Conservation (phyloP, 108 stramenopile species). For the Hondaea fermentalgiana region DNA sequence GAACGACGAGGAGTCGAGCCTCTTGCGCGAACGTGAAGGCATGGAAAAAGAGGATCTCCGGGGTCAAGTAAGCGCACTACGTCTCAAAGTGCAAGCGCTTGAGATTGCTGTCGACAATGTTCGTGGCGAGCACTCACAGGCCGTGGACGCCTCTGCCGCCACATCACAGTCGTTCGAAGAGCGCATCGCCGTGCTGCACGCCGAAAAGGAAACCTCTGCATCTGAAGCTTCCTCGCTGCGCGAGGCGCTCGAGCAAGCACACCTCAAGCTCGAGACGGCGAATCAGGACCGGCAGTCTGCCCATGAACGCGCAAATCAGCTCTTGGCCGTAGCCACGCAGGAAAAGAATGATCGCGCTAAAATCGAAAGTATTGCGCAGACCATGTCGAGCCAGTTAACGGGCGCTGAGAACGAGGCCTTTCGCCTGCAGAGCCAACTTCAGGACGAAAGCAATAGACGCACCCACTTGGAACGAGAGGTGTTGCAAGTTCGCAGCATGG, state of each 20-base stretch:
- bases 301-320: not conserved
- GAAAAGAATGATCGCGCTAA: not conserved
- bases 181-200: not conserved
- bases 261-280: not conserved
- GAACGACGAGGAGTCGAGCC: no score
- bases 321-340: not conserved
- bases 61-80: not conserved
- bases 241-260: not conserved
- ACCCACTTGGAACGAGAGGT: not conserved
- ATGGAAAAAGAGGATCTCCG: not conserved
- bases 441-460: not conserved
- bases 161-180: not conserved
- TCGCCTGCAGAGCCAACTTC: not conserved
- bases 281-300: not conserved
- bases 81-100: not conserved
- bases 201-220: not conserved
- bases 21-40: not conserved
- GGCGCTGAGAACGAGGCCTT: not conserved
- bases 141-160: not conserved
- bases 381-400: not conserved
- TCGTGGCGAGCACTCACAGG: not conserved
- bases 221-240: not conserved
- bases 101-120: not conserved
- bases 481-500: not conserved
- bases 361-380: not conserved